phyloP scores from a whole-genome alignment of 2,329 filamentous ascomycete species.

The Teratosphaeria nubilosa region DNA sequence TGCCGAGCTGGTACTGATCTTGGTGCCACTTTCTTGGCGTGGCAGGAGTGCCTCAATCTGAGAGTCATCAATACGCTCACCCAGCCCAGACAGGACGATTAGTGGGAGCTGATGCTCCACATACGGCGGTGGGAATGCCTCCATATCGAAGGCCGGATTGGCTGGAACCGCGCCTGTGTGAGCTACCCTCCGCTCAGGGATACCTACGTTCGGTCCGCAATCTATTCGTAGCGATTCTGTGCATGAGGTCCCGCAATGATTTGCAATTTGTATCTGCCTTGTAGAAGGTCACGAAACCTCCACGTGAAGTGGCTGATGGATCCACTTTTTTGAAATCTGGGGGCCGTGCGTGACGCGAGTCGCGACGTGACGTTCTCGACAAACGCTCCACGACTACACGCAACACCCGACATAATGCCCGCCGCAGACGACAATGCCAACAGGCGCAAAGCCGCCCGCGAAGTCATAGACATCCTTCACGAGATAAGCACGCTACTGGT shows the following conservation, averaged over 20 bases:
- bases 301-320: neutral
- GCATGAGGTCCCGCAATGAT: neutral
- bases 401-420: neutral
- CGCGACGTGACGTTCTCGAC: neutral
- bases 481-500: slow-evolving; percentile 87
- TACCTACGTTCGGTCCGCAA: neutral
- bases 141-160: slow-evolving; percentile 43
- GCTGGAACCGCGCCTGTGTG: neutral
- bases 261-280: neutral
- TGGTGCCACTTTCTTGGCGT: slow-evolving; percentile 19
- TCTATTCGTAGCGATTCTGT: neutral
- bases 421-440: slow-evolving; percentile 14
- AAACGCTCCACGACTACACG: neutral
- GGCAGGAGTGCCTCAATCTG: neutral
- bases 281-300: neutral
- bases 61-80: slow-evolving; percentile 24
- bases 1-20: slow-evolving; percentile 14
- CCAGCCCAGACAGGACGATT: slow-evolving; percentile 70
- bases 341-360: neutral
- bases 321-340: neutral
- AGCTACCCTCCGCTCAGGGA: neutral
- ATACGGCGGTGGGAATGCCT: slow-evolving; percentile 69
- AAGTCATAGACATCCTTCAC: slow-evolving; percentile 56
- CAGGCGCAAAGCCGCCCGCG: slow-evolving; percentile 67
- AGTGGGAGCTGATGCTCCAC: slow-evolving; percentile 80